Conservation (phyloP, 75 land plant genomes). For the Pseudotsuga menziesii region DNA sequence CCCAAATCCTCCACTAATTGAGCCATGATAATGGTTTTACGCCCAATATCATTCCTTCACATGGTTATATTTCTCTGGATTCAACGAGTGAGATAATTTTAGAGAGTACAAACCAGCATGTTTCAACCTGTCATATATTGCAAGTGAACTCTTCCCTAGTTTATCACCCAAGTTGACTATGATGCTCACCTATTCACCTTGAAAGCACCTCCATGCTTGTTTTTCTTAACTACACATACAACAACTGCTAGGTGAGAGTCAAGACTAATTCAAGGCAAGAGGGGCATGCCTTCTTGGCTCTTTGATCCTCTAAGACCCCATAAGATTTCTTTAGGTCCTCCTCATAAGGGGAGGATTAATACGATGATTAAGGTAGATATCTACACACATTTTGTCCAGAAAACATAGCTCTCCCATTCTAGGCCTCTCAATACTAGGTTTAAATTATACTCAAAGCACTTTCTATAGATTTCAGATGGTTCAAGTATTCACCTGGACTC, state of each 20-base stretch:
- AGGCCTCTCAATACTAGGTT: background rate
- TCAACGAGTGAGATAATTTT: background rate
- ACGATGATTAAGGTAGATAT: background rate
- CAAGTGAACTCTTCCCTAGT: background rate
- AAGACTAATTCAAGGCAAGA: too few species aligned
- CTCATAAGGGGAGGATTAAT: background rate
- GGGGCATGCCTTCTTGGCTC: background rate
- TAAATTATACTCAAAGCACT: background rate
- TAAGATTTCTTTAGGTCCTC: background rate
- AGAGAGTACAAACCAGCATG: background rate
- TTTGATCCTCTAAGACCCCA: background rate
- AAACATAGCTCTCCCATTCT: background rate
- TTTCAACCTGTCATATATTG: background rate
- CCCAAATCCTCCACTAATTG: too few species aligned
- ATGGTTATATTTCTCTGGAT: too few species aligned
- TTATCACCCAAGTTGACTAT: background rate
- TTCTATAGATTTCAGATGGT: background rate
- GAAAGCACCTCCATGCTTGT: too few species aligned
- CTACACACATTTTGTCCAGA: too few species aligned
- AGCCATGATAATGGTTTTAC: too few species aligned
- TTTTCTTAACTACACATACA: too few species aligned
- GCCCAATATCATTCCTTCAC: too few species aligned
- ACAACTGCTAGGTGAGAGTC: too few species aligned
- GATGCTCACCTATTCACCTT: background rate
- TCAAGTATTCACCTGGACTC: too few species aligned